These are phyloP conservation scores for Alternaria solani DNA, from an alignment of 2,329 filamentous ascomycete species.

Conservation along the genomic window DNA sequence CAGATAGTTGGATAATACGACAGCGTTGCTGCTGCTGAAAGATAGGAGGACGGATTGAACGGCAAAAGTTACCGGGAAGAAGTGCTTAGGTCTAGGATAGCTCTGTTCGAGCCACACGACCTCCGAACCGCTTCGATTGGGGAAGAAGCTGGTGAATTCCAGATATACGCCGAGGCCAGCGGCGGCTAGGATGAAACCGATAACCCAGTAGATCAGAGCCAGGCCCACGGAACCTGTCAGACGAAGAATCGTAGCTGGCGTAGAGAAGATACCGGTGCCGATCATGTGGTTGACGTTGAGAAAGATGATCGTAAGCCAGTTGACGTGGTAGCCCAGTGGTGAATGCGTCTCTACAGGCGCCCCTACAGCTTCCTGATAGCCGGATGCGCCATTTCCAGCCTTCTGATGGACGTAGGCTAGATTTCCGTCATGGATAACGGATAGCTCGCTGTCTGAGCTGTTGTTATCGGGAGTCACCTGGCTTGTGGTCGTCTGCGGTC, in stretches of 20 bases:
- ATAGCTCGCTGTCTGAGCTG: not conserved
- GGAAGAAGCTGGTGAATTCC: slow-evolving; percentile 40
- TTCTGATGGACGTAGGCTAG: not conserved
- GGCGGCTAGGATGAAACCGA: slow-evolving; percentile 38
- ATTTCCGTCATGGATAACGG: not conserved
- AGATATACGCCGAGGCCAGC: slow-evolving; percentile 38
- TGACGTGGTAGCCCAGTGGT: slow-evolving; percentile 44
- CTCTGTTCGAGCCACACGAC: slow-evolving; percentile 44
- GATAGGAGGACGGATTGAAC: slow-evolving; percentile 41
- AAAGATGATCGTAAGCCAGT: slow-evolving; percentile 40
- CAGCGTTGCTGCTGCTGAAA: slow-evolving; percentile 42
- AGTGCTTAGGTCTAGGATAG: slow-evolving; percentile 37
- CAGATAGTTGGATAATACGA: slow-evolving; percentile 43
- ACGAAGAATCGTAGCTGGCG: slow-evolving; percentile 36
- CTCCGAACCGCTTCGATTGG: slow-evolving; percentile 40
- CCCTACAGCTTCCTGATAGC: slow-evolving; percentile 41
- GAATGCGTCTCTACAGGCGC: slow-evolving; percentile 42
- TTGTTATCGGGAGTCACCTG: not conserved
- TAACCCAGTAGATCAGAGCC: slow-evolving; percentile 40
- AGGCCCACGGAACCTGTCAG: slow-evolving; percentile 39
- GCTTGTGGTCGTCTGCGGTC: not conserved
- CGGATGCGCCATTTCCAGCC: slow-evolving; percentile 23
- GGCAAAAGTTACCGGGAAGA: slow-evolving; percentile 42
- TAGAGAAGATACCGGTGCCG: slow-evolving; percentile 36
- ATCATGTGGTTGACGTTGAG: slow-evolving; percentile 45